Base-by-base conservation (phyloP, 208 protist species). In the Crithidia fasciculata region DNA sequence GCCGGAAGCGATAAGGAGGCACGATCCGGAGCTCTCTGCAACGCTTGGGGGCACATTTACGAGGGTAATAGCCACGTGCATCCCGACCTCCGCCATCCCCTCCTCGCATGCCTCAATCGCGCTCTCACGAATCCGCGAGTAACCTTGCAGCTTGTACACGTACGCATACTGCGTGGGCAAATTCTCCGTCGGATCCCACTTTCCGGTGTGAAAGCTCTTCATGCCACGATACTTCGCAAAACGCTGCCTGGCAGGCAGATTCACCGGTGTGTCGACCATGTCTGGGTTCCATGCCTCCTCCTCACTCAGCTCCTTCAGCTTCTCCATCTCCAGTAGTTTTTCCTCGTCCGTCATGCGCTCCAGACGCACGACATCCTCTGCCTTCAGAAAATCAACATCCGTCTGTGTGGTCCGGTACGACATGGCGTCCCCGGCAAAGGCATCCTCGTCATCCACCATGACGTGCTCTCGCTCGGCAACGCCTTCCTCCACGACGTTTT, bases 331-430 rank as follows among this genome's bases (percentile, higher is more conserved):
- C 39, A 82, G 69, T 1, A 66, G 69, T 28, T 78, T 79, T 67
- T 96, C 92, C 74, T 95, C 88, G 69, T 95, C 88, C 1, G 89
- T 93, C 92, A 96, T 95, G 15, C 88, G 77, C 71, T 95, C 89
- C 18, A 91, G 78, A 39, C 88, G 88, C 67, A 95, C 81, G 47
- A 94, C 81, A 73, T 95, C 88, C 58, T 93, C 88, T 2, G 81
- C 92, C 57, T 87, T 93, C 16, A 95, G 81, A 80, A 96, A 96
- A 69, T 96, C 89, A 1, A 94, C 76, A 61, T 93, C 88, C 0
- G 89, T 94, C 70, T 93, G 89, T 7, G 88, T 83, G 36, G 92
- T 96, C 6, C 83, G 75, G 61, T 88, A 87, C 2, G 89, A 92
- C 66, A 91, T 83, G 47, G 83, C 89, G 58, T 91, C 84, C 5